These are phyloP conservation scores for Dendrobium chrysotoxum DNA, from an alignment of 106 monocot species.

Conservation along the genomic window DNA sequence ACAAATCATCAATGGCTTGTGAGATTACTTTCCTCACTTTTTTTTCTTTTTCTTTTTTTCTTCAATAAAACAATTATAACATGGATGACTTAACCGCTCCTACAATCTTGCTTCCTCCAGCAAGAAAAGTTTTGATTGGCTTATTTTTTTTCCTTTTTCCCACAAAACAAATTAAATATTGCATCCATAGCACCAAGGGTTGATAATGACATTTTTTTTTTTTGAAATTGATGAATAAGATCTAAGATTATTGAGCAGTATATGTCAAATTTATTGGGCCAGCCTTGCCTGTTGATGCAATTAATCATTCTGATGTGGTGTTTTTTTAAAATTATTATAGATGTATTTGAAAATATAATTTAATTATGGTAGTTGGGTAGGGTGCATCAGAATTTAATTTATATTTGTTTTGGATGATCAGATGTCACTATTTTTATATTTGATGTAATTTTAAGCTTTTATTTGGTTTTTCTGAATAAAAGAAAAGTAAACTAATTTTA, in stretches of 20 bases:
- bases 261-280: not conserved
- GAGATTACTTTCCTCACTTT: not conserved
- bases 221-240: not conserved
- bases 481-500: too few species aligned
- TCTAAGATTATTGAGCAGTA: not conserved
- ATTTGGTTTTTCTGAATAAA: not conserved
- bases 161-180: not conserved
- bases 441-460: not conserved
- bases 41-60: not conserved
- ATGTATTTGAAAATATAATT: not conserved
- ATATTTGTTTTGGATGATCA: conserved; percentile 2
- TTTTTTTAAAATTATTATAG: not conserved
- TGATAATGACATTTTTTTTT: not conserved
- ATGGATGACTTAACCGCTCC: not conserved
- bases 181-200: not conserved
- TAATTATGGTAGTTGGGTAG: not conserved
- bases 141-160: not conserved
- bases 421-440: not conserved
- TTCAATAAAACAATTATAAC: not conserved
- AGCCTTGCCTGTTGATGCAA: not conserved
- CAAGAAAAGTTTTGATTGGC: not conserved
- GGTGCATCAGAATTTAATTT: not conserved
- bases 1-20: too few species aligned
- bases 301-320: not conserved
- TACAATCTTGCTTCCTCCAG: not conserved